phyloP scores from a whole-genome alignment of 768 basidiomycete species.

The Leccinum pellstonianum region DNA sequence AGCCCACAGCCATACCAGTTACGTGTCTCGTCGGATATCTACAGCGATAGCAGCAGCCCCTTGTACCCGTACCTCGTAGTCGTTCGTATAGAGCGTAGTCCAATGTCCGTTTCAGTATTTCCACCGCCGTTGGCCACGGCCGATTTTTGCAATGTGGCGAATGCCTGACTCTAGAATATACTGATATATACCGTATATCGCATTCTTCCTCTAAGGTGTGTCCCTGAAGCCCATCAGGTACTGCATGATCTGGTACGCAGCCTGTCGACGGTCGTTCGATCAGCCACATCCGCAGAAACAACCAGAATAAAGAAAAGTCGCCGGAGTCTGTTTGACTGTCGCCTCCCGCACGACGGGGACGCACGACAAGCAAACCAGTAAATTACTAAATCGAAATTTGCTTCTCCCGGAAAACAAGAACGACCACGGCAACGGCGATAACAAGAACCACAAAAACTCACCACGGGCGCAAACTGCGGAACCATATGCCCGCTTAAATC shows the following conservation, averaged over 20 bases:
- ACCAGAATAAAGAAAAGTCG: too few species aligned
- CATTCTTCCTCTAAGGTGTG: constrained; percentile 30
- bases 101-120: too few species aligned
- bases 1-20: too few species aligned
- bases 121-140: too few species aligned
- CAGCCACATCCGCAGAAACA: neutral
- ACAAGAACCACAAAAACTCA: constrained; percentile 30
- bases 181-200: neutral
- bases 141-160: too few species aligned
- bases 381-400: too few species aligned
- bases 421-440: neutral
- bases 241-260: constrained; percentile 68
- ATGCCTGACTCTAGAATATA: too few species aligned
- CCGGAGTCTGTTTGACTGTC: neutral
- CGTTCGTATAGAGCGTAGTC: too few species aligned
- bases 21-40: too few species aligned
- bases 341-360: neutral
- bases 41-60: too few species aligned
- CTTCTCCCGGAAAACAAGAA: too few species aligned
- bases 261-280: constrained; percentile 36
- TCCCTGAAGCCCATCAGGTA: constrained; percentile 63
- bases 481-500: constrained; percentile 74
- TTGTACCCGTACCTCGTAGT: too few species aligned
- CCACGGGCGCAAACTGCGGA: constrained; percentile 63
- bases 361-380: neutral